Conservation (phyloP, 805 yeast species). For the Sungouiozyma ichnusensis region DNA sequence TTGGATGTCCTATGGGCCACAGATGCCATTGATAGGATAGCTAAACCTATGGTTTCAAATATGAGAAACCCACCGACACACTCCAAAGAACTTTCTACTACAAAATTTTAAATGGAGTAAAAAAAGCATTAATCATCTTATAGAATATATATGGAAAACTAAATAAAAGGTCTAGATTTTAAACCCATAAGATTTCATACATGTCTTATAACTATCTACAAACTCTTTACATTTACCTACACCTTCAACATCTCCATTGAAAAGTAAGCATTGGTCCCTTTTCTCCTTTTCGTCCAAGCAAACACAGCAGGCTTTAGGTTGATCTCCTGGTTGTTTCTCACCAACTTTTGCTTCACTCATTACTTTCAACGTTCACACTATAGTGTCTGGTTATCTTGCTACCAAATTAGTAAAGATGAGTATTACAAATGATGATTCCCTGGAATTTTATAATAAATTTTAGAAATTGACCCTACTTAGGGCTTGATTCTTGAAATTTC, state of each 20-base stretch:
- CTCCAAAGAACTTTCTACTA: not conserved
- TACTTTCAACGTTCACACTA: conserved; percentile 5
- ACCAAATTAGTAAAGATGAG: not conserved
- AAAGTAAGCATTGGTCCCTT: conserved; percentile 80
- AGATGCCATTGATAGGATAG: conserved; percentile 57
- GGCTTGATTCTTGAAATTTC: not conserved
- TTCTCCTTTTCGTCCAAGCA: conserved; percentile 72
- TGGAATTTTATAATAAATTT: not conserved
- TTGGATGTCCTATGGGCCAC: conserved; percentile 93
- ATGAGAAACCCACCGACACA: conserved; percentile 9
- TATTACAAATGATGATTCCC: not conserved
- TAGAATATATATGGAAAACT: not conserved
- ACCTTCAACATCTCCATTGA: conserved; percentile 46
- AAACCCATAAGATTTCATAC: conserved; percentile 93
- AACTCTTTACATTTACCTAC: conserved; percentile 62
- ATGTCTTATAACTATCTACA: conserved; percentile 62
- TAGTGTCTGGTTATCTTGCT: not conserved
- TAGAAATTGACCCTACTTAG: not conserved
- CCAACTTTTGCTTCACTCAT: conserved; percentile 1
- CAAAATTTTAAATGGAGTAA: not conserved
- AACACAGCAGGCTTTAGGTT: conserved; percentile 95
- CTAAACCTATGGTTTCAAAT: conserved; percentile 35
- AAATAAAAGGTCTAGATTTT: conserved; percentile 11
- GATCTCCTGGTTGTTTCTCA: conserved; percentile 14
- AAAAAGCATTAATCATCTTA: not conserved